phyloP scores from a whole-genome alignment of 805 yeast species.

The Schwanniomyces vanrijiae region DNA sequence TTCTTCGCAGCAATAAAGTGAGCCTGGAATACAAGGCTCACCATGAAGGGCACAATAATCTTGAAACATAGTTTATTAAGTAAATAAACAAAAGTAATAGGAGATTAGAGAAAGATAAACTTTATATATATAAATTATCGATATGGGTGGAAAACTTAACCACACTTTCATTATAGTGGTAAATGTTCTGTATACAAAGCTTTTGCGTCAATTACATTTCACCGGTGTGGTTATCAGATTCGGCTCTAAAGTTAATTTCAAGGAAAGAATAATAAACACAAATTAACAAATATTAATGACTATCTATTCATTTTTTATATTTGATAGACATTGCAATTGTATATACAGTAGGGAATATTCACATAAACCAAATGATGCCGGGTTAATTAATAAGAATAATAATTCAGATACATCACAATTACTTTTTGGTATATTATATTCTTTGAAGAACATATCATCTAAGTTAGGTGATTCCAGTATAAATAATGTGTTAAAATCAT shows the following conservation, averaged over 20 bases:
- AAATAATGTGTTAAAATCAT: conserved; percentile 45
- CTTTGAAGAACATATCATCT: conserved; percentile 73
- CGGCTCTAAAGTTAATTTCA: conserved; percentile 2
- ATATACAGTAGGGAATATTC: conserved; percentile 70
- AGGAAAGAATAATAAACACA: not conserved
- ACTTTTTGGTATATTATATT: conserved; percentile 80
- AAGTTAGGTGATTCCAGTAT: conserved; percentile 39
- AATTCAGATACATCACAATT: conserved; percentile 74
- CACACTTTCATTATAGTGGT: not conserved
- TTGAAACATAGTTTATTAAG: conserved; percentile 15
- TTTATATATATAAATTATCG: not conserved
- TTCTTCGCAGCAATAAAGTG: conserved; percentile 19
- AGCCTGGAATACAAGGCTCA: conserved; percentile 16
- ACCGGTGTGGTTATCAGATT: not conserved
- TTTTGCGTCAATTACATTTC: not conserved
- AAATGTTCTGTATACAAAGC: not conserved
- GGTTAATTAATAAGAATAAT: conserved; percentile 48
- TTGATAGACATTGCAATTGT: conserved; percentile 89
- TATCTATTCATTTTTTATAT: conserved; percentile 84
- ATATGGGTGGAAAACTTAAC: not conserved
- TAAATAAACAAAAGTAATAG: not conserved
- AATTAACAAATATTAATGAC: conserved; percentile 37
- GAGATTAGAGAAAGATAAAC: not conserved
- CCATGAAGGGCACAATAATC: conserved; percentile 21
- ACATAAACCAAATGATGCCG: conserved; percentile 11